phyloP scores from a whole-genome alignment of 2,329 filamentous ascomycete species.

The Keithomyces neogunnii region DNA sequence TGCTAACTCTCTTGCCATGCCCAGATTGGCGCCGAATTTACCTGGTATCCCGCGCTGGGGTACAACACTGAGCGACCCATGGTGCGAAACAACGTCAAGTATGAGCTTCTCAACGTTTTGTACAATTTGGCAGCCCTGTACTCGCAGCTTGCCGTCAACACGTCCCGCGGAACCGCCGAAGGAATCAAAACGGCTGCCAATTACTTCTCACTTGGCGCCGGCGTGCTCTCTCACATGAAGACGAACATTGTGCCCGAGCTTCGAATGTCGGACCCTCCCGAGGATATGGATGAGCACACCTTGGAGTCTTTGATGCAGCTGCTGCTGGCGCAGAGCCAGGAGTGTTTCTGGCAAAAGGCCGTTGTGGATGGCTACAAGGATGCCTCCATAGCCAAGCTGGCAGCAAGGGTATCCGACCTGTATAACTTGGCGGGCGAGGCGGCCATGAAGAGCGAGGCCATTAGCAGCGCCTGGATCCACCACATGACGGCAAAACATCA shows the following conservation, averaged over 20 bases:
- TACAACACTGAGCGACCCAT: slow-evolving; percentile 75
- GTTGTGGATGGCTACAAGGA: slow-evolving; percentile 93
- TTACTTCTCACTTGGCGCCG: slow-evolving; percentile 82
- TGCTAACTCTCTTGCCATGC: background rate
- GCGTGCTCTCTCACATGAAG: slow-evolving; percentile 72
- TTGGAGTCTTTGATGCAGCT: slow-evolving; percentile 76
- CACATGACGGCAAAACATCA: slow-evolving; percentile 96
- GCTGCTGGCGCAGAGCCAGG: slow-evolving; percentile 85
- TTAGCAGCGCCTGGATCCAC: slow-evolving; percentile 95
- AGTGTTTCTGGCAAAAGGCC: slow-evolving; percentile 97
- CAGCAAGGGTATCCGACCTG: slow-evolving; percentile 80
- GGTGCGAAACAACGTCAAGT: slow-evolving; percentile 57
- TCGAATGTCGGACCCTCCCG: slow-evolving; percentile 70
- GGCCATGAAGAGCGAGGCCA: slow-evolving; percentile 78
- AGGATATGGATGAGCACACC: slow-evolving; percentile 90
- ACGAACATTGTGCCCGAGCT: slow-evolving; percentile 72
- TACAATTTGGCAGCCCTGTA: slow-evolving; percentile 93
- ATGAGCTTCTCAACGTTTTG: slow-evolving; percentile 85
- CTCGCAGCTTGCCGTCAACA: slow-evolving; percentile 78
- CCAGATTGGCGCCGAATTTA: slow-evolving; percentile 87
- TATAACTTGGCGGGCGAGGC: slow-evolving; percentile 79
- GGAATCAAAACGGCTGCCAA: slow-evolving; percentile 83
- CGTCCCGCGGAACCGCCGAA: slow-evolving; percentile 69
- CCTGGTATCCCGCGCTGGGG: slow-evolving; percentile 89
- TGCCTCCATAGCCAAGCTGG: slow-evolving; percentile 81